Evolutionary conservation across 2,329 filamentous ascomycete species (phyloP).

Genomic region (Botrytis deweyae): DNA sequence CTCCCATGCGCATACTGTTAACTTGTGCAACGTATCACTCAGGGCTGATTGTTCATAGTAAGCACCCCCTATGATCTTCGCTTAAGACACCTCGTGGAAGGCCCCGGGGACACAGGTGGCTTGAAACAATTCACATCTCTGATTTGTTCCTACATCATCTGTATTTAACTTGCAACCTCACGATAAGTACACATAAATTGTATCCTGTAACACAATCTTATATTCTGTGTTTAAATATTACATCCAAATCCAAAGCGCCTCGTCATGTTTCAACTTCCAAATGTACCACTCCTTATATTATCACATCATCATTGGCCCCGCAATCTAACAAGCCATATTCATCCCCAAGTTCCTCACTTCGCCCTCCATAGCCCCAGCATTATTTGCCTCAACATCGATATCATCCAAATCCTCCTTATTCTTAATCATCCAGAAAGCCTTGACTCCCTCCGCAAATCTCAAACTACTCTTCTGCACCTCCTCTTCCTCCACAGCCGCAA

Average conservation of each 20-base stretch:
- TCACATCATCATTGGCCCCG: neutral
- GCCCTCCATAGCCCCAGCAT: conserved; percentile 17
- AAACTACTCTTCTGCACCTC: conserved; percentile 61
- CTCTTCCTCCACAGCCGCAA: conserved; percentile 76
- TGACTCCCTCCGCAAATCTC: conserved; percentile 66
- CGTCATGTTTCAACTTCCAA: neutral
- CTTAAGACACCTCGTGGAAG: neutral
- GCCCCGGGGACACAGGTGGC: too few relatives aligned
- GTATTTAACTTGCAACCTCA: neutral
- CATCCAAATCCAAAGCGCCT: neutral
- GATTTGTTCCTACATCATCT: neutral
- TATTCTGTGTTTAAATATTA: neutral
- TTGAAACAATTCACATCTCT: neutral
- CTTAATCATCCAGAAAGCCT: conserved; percentile 76
- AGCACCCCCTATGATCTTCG: conserved; percentile 1
- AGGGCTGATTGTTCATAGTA: too few relatives aligned
- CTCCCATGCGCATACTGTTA: neutral
- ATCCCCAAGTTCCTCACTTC: conserved; percentile 32
- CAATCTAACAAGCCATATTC: conserved; percentile 32
- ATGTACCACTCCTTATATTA: neutral
- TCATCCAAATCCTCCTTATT: conserved; percentile 64
- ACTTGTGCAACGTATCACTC: neutral
- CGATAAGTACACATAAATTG: too few relatives aligned
- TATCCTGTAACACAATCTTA: neutral
- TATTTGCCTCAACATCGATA: conserved; percentile 25